Evolutionary conservation across 192 early-diverging fungal species (phyloP).

Genomic region (Coemansia sp.): DNA sequence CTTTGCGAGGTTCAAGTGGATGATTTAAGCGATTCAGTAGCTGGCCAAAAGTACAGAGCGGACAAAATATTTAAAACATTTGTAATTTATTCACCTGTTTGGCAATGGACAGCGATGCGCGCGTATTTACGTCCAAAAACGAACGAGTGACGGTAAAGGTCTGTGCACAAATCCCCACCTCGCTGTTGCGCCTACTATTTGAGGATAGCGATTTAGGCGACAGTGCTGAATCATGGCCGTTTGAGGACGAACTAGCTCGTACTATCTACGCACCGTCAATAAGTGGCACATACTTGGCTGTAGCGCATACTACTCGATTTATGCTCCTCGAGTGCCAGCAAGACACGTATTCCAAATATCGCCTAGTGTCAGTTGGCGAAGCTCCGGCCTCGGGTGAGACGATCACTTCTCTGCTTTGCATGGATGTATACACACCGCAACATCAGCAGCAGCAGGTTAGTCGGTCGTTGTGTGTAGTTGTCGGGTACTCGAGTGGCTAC

Average conservation of each 20-base stretch:
- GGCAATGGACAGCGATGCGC: conserved; percentile 11
- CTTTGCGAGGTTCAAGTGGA: neutral
- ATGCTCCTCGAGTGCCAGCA: conserved; percentile 35
- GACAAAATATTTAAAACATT: too few relatives aligned
- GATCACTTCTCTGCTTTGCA: conserved; percentile 41
- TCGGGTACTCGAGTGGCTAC: conserved; percentile 47
- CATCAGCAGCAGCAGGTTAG: neutral
- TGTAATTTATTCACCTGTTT: neutral
- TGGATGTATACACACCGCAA: conserved; percentile 29
- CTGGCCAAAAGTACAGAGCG: neutral
- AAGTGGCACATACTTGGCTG: conserved; percentile 23
- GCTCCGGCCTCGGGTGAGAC: conserved; percentile 25
- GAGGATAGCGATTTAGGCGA: conserved; percentile 7
- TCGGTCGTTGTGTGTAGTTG: conserved; percentile 38
- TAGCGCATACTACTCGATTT: conserved; percentile 30
- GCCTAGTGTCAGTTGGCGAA: conserved; percentile 45
- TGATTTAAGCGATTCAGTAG: neutral
- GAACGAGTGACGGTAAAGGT: conserved; percentile 9
- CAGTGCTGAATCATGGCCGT: neutral
- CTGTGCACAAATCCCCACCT: conserved; percentile 20
- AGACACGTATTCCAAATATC: conserved; percentile 6
- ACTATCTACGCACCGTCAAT: conserved; percentile 31
- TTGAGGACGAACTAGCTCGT: conserved; percentile 9
- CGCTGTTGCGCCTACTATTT: conserved; percentile 34
- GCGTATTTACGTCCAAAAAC: conserved; percentile 28